phyloP scores from a whole-genome alignment of 495 filamentous ascomycete species.

The Aspergillus ostianus region DNA sequence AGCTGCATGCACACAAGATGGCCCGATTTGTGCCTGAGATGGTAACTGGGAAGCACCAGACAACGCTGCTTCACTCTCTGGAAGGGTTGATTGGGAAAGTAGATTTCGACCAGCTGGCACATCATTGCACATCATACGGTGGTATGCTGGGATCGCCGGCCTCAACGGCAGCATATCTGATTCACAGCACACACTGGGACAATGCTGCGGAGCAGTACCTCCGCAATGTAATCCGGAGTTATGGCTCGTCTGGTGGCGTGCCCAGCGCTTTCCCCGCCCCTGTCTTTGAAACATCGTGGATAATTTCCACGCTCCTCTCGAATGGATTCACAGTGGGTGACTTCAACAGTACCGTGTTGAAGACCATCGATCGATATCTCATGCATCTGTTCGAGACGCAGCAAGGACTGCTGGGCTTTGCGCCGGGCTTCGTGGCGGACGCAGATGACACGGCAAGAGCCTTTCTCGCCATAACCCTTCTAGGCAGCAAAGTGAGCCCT shows the following conservation, averaged over 20 bases:
- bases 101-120: constrained; percentile 42
- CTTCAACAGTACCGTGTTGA: not conserved
- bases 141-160: constrained; percentile 39
- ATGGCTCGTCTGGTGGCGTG: constrained; percentile 31
- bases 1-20: constrained; percentile 22
- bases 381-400: not conserved
- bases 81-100: constrained; percentile 47
- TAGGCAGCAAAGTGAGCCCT: constrained; percentile 22
- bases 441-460: constrained; percentile 17
- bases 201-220: constrained; percentile 35
- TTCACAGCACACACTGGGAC: constrained; percentile 40
- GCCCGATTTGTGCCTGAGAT: constrained; percentile 22
- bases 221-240: constrained; percentile 13
- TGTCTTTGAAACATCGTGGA: constrained; percentile 42
- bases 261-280: constrained; percentile 27
- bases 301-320: constrained; percentile 3
- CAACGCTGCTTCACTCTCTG: constrained; percentile 40
- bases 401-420: not conserved
- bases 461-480: constrained; percentile 15
- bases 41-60: constrained; percentile 31
- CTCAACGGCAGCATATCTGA: constrained; percentile 48
- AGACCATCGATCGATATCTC: not conserved
- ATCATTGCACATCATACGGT: constrained; percentile 34
- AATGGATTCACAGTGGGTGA: not conserved
- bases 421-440: constrained; percentile 4